A percentile compares a stretch with the other conserved stretches of the same genome.
These are phyloP conservation scores for Termitomyces sp. DNA, from an alignment of 768 basidiomycete genomes.

Conservation along the genomic window DNA sequence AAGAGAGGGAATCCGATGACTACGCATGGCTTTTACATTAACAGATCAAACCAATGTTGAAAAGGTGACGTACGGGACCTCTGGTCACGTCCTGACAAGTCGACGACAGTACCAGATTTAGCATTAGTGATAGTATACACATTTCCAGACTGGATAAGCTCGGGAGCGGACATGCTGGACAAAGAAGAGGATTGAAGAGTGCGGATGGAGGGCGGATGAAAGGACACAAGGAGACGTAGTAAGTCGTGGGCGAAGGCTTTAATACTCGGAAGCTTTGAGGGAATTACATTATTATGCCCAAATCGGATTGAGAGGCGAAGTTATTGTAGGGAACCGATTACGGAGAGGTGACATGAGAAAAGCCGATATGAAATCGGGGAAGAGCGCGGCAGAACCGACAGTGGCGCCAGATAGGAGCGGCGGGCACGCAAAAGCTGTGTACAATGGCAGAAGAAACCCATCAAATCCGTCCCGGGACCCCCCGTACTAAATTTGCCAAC, in stretches of 20 bases:
- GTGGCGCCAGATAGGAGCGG: background rate
- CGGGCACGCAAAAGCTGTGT: background rate
- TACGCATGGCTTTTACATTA: background rate
- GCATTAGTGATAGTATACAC: conserved; percentile 46
- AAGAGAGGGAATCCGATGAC: conserved; percentile 37
- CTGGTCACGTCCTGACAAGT: conserved; percentile 51
- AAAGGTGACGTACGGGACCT: conserved; percentile 31
- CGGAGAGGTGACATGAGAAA: background rate
- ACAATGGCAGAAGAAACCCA: no score
- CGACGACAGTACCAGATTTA: conserved; percentile 46
- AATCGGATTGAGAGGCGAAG: background rate
- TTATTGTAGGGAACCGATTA: conserved; percentile 5
- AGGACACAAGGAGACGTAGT: background rate
- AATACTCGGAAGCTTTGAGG: background rate
- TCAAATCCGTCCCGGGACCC: background rate
- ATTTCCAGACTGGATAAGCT: conserved; percentile 29
- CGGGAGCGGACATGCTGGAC: conserved; percentile 11
- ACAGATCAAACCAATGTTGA: background rate
- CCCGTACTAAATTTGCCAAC: background rate
- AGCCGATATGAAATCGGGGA: background rate
- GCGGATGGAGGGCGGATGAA: background rate
- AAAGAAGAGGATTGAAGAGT: no score
- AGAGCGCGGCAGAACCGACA: conserved; percentile 1
- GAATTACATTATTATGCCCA: background rate
- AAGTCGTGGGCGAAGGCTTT: background rate